Base-by-base conservation (phyloP, 2,329 filamentous ascomycete species). In the Sarocladium strictum region DNA sequence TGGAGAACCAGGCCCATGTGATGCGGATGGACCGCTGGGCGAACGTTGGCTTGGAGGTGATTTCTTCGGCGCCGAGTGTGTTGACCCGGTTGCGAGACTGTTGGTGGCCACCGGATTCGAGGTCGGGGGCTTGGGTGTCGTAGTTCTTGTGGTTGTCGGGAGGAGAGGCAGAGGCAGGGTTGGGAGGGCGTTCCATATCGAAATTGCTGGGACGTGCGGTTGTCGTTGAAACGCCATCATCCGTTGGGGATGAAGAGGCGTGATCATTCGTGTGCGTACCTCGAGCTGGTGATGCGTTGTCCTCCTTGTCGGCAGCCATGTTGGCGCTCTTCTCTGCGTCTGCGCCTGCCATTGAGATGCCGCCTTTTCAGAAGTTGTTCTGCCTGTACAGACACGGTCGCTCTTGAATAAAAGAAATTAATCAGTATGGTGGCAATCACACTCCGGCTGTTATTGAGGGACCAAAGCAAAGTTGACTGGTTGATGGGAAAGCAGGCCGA, bases 1-100 rank as follows among this genome's bases (percentile, higher is more conserved):
- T 59, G 32, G 62, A 58, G 57, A 67, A 67, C 64, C 64, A 66
- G 1, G 58, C 56, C 64, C 64, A 65, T 10, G 58, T 58, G 12
- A 58, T 50, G 12, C 58, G 55, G 12, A 55, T 45, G 23, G 54
- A 27, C 19, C 54, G 43, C 12, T 51, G 33, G 10, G 45, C 45
- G 35, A 55, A 40, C 23, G 54, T 24, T 3, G 32, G 50, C 9
- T 7, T n/a, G 17, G 47, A 33, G 27, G 47, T 35, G 47, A 51
- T 35, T 15, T 51, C 47, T 21, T 32, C 29, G 26, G 47, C 47
- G 47, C 47, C 47, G 47, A 51, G 47, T 26, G 47, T 51, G 29
- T 51, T 51, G 26, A 35, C 23, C 17, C 47, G 23, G 17, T 32
- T 51, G 21, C 9, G 26, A 6, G 17, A n/a, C 3, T 33, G 47